Percentiles rank a stretch among this genome's conserved stretches.
These are phyloP conservation scores for Hypoxylon perforatum DNA, from an alignment of 495 filamentous ascomycete genomes.

Conservation along the genomic window DNA sequence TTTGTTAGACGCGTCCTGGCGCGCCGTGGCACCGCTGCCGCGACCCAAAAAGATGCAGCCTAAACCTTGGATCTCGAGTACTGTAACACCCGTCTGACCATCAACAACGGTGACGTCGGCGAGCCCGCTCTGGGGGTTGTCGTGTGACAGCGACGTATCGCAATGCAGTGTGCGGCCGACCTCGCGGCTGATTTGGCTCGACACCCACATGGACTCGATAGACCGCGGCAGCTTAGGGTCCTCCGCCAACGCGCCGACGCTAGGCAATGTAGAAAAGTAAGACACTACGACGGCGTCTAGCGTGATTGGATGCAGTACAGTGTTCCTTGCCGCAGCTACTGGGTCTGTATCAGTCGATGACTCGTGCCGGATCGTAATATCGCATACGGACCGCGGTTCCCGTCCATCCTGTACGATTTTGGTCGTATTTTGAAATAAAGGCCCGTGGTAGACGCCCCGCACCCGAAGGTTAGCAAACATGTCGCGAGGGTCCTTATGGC, in stretches of 20 bases:
- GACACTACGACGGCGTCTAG: constrained; percentile 52
- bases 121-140: neutral
- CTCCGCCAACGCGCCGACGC: neutral
- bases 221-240: neutral
- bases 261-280: constrained; percentile 37
- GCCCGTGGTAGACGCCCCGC: neutral
- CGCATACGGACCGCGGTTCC: neutral
- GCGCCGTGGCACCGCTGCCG: neutral
- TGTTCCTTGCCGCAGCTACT: neutral
- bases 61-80: neutral
- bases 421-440: neutral
- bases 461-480: neutral
- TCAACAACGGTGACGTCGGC: neutral
- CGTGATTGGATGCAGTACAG: constrained; percentile 59
- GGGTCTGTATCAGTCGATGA: neutral
- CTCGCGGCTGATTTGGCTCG: neutral
- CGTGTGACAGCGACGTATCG: neutral
- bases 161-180: neutral
- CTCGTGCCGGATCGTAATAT: neutral
- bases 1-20: neutral
- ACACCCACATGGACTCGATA: neutral
- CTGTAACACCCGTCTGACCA: neutral
- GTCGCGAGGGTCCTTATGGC: neutral
- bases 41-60: neutral
- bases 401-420: neutral